Evolutionary conservation across 176 grass and related monocot species (phyloP), one percentile per base, ranked within the genome.

Genomic region (Alloteropsis semialata): DNA sequence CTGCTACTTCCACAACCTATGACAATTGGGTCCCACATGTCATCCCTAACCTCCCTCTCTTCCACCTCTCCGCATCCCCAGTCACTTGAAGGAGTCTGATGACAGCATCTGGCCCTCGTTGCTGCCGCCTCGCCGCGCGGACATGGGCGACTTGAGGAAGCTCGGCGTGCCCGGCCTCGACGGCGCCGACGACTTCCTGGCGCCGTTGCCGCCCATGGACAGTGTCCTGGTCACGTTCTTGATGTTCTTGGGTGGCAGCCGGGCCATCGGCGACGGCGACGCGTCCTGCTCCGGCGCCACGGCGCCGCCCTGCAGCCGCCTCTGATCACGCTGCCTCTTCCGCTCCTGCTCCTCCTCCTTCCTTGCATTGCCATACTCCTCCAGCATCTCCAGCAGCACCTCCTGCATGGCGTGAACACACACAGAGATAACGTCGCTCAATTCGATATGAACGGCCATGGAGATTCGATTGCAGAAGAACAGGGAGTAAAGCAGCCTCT

Each of bases 331-430:
- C 48, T 85, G 87, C 18, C 55, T 60, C 82, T 85, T 89, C 28
- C 63, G 80, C 77, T 89, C 87, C 29, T 89, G 70, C 29, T 89
- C 87, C 48, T 64, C 85, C 71, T 89, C 82, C 70, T 81, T 89
- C 82, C 82, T 81, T 22, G 71, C 4, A 44, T 63, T 71, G 7
- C 29, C 28, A 54, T 89, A 81, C 29, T 67, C 77, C 32, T 80
- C 62, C 62, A 80, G 77, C 32, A 67, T 18, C 8, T 80, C 77
- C 32, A 80, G 29, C 32, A 80, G 77, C 14, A 4, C 77, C 29
- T 80, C 77, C 77, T 80, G 77, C 77, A 3, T 12, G 7, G n/a
- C n/a, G 11, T 19, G 68, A 30, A 17, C 21, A 21, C 7, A n/a
- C n/a, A n/a, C n/a, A n/a, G 17, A 21, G 2, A 36, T 36, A 5